Evolutionary conservation across 2,329 filamentous ascomycete genomes (phyloP).

Genomic region (Aspergillus brunneoviolaceus): DNA sequence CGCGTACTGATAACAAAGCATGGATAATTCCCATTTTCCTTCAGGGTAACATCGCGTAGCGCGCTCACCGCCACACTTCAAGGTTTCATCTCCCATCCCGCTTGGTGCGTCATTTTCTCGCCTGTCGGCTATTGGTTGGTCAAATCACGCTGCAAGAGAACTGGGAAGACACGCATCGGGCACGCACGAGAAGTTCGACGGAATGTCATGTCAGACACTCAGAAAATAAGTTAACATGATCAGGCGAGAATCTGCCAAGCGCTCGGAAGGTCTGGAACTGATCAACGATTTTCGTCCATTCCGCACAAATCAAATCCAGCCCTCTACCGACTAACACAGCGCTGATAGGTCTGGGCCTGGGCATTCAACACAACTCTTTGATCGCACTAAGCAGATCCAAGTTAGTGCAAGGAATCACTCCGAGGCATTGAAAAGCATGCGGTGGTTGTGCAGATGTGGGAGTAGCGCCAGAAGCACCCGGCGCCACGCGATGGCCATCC

Average conservation of each 20-base stretch:
- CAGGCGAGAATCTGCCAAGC: neutral
- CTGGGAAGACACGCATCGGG: neutral
- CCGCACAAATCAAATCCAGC: neutral
- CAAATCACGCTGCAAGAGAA: neutral
- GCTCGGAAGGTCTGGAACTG: neutral
- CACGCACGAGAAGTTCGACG: neutral
- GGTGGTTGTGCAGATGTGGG: no score
- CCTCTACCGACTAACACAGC: neutral
- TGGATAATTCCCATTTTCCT: neutral
- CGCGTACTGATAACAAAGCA: neutral
- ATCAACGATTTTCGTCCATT: neutral
- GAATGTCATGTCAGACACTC: neutral
- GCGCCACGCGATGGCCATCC: no score
- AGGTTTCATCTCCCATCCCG: neutral
- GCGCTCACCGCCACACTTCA: neutral
- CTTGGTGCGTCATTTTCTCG: neutral
- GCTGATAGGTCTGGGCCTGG: neutral
- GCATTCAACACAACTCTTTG: neutral
- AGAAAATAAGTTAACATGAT: neutral
- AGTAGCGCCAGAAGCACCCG: no score
- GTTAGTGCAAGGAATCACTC: no score
- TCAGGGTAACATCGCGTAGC: neutral
- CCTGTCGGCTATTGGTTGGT: neutral
- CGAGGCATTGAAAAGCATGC: no score
- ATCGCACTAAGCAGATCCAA: no score